Base-by-base conservation (phyloP, 306 rosid genomes). In the Phaseolus lunatus region DNA sequence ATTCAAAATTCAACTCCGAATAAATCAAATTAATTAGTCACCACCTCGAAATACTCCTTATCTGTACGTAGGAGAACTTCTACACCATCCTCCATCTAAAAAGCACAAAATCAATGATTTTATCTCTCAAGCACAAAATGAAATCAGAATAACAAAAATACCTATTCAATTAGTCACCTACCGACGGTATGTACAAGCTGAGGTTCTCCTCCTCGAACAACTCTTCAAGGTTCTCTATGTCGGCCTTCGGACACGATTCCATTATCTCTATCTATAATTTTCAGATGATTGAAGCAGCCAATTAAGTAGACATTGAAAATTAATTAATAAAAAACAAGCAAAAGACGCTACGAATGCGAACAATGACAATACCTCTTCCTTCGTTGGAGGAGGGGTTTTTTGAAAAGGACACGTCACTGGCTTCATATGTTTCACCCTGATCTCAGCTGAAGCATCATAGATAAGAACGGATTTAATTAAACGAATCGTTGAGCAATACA, bases 151-250 rank as follows among this genome's bases (percentile, higher is more conserved):
- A 59, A 33, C 29, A 26, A 41, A 62, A 52, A 4, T 7, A 43
- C 22, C 41, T n/a, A 63, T 71, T 48, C 66, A 69, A 37, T 58
- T 11, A 47, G 45, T 79, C 65, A 84, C 90, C 90, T 88, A 88
- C 98, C n/a, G n/a, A n/a, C n/a, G n/a, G n/a, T n/a, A n/a, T n/a
- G n/a, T n/a, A n/a, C n/a, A n/a, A n/a, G n/a, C n/a, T n/a, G n/a
- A n/a, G n/a, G 35, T 89, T 90, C 81, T 92, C 98, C 89, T 95
- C 96, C 13, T 78, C 84, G 14, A 95, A 90, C 48, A 53, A 85
- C 18, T 86, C 92, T 57, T 89, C 79, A 19, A 90, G 70, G 64
- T 86, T 84, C 19, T 57, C 75, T 20, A 79, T 59, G 31, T 84
- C 77, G 10, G 75, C 83, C 84, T 88, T 88, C 7, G 96, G 90